Percentiles rank a stretch among this genome's conserved stretches.
Evolutionary conservation across 2,329 filamentous ascomycete species (phyloP).

Genomic region (Xylaria sp.): DNA sequence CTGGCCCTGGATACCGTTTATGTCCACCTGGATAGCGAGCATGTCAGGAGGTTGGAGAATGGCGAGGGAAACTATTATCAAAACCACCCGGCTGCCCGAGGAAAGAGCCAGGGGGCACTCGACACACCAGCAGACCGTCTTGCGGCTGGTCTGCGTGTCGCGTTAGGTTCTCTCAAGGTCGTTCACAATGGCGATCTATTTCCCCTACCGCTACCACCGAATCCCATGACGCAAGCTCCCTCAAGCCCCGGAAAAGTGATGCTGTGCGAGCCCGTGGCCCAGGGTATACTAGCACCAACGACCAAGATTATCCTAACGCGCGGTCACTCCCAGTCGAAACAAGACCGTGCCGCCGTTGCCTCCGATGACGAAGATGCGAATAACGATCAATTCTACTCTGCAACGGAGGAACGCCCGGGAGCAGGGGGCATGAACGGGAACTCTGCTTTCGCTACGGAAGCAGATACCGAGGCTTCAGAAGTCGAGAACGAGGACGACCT

Average conservation of each 20-base stretch:
- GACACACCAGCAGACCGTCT: constrained; percentile 51
- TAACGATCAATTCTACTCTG: constrained; percentile 89
- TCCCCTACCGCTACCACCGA: constrained; percentile 69
- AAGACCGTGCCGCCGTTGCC: constrained; percentile 41
- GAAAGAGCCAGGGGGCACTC: constrained; percentile 29
- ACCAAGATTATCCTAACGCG: constrained; percentile 81
- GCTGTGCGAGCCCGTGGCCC: constrained; percentile 90
- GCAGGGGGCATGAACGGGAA: constrained; percentile 56
- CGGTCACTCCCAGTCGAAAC: constrained; percentile 54
- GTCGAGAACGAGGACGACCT: constrained; percentile 65
- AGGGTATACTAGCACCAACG: constrained; percentile 69
- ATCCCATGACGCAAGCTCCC: constrained; percentile 80
- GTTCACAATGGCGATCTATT: constrained; percentile 80
- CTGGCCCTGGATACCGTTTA: constrained; percentile 79
- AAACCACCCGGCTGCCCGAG: constrained; percentile 43
- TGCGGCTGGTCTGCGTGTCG: constrained; percentile 64
- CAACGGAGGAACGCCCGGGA: constrained; percentile 70
- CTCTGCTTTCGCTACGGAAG: constrained; percentile 55
- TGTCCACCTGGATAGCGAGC: constrained; percentile 76
- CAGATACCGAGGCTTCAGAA: constrained; percentile 57
- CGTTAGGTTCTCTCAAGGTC: constrained; percentile 65
- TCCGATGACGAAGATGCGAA: constrained; percentile 74
- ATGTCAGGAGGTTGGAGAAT: constrained; percentile 73
- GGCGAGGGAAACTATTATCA: constrained; percentile 78
- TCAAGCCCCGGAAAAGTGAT: constrained; percentile 81